Evolutionary conservation across 1,284 basidiomycete species (phyloP), one percentile per base, ranked within the genome.

Genomic region (Meripilus lineatus): DNA sequence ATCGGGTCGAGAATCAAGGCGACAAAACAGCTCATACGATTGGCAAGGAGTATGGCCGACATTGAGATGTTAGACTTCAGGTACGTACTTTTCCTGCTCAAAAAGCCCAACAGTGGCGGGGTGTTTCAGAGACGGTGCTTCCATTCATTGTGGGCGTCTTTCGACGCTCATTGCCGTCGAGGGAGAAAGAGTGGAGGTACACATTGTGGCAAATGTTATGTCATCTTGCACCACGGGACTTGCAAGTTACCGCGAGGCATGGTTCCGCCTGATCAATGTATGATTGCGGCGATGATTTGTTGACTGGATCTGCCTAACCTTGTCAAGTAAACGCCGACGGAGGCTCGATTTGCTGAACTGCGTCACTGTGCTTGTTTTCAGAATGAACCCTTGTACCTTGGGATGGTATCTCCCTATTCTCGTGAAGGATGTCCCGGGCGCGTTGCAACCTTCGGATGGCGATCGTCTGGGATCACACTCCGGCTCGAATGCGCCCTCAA

Each of bases 381-480:
- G 86, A 70, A 94, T 94, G 90, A 96, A 97, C 61, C 93, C 93
- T 40, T 89, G 87, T 51, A 95, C 92, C 21, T 77, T 94, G n/a
- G 87, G 88, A 5, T 94, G 91, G 83, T 96, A 96, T 65, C 74
- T 95, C 20, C 92, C 93, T 17, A 69, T 95, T 51, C 71, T 93
- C 41, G 78, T 89, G 42, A 73, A 72, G 53, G 82, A 83, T 57
- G 68, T 75, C 45, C 79, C 81, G 57, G 81, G 80, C 11, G 83
- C 80, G 50, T 61, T 82, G 57, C 79, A 81, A 57, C 81, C 80
- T 36, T 80, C 75, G 22, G 81, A 81, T 50, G 53, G 58, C 14
- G 51, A 53, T 32, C 44, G 42, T 14, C 11, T 22, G 46, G 45
- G 35, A 18, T 35, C 18, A 48, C 26, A 22, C 26, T 53, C 47